Percentiles rank a stretch among this genome's conserved stretches.
Evolutionary conservation across 352 stramenopile genomes (phyloP).

Genomic region (Phytophthora colocasiae): DNA sequence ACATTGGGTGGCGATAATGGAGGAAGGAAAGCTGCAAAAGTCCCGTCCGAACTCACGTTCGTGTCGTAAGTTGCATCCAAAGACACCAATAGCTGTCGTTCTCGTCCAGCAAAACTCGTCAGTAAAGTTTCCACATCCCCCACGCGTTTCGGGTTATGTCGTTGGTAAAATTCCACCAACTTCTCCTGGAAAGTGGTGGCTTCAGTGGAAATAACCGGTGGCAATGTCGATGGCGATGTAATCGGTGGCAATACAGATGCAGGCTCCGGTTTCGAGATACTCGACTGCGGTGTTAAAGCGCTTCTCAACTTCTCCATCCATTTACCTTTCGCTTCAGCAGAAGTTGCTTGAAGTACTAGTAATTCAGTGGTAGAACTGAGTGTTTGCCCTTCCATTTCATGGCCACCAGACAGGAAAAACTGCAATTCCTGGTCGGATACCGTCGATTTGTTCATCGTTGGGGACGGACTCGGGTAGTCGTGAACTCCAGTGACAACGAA

Average conservation of each 20-base stretch:
- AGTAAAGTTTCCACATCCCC: conserved; percentile 80
- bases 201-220: conserved; percentile 15
- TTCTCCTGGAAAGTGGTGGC: conserved; percentile 45
- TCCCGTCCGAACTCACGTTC: conserved; percentile 38
- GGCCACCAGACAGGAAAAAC: conserved; percentile 35
- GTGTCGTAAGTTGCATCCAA: conserved; percentile 74
- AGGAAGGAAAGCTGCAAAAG: conserved; percentile 38
- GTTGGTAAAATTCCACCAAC: conserved; percentile 91
- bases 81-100: conserved; percentile 62
- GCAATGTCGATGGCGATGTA: not conserved
- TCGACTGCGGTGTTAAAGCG: conserved; percentile 27
- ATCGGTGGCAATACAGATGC: not conserved
- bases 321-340: conserved; percentile 51
- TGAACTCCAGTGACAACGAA: conserved; percentile 57
- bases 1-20: conserved; percentile 2
- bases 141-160: conserved; percentile 90
- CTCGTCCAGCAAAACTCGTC: conserved; percentile 63
- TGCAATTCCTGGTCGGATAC: conserved; percentile 22
- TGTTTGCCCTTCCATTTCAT: conserved; percentile 11
- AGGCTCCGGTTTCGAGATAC: not conserved
- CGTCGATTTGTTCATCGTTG: conserved; percentile 31
- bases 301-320: conserved; percentile 69
- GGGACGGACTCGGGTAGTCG: conserved; percentile 46
- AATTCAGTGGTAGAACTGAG: conserved; percentile 13
- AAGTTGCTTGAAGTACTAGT: conserved; percentile 47